These are phyloP conservation scores for Fusarium armeniacum DNA, from an alignment of 2,329 filamentous ascomycete genomes.

Conservation along the genomic window DNA sequence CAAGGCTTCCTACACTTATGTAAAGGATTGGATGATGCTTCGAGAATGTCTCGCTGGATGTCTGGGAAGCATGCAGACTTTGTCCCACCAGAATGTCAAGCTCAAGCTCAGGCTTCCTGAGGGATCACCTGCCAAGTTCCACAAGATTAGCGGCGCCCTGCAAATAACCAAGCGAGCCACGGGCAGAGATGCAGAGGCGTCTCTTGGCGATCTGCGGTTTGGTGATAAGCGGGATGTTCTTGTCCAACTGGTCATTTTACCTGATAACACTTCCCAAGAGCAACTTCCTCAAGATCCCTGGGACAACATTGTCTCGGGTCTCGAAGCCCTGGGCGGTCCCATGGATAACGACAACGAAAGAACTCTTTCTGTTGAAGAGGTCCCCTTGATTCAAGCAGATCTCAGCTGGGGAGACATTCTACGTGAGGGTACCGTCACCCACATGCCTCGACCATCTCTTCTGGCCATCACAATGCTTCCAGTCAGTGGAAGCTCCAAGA, in stretches of 20 bases:
- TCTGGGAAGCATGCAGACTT: constrained; percentile 89
- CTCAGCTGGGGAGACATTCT: constrained; percentile 94
- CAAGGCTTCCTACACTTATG: constrained; percentile 97
- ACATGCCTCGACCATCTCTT: constrained; percentile 89
- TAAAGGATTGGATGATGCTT: constrained; percentile 99
- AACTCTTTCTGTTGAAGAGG: constrained; percentile 88
- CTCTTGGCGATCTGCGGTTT: constrained; percentile 91
- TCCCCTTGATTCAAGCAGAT: constrained; percentile 95
- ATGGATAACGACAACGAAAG: constrained; percentile 89
- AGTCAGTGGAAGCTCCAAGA: constrained; percentile 72
- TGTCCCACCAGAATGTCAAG: constrained; percentile 98
- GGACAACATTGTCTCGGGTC: constrained; percentile 95
- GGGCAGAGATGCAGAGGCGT: constrained; percentile 92
- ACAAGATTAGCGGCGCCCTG: constrained; percentile 96
- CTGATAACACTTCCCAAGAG: constrained; percentile 86
- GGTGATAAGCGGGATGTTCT: constrained; percentile 95
- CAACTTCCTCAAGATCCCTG: constrained; percentile 92
- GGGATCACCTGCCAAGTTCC: constrained; percentile 96
- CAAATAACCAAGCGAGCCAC: constrained; percentile 97
- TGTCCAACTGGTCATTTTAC: constrained; percentile 91
- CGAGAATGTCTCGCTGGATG: constrained; percentile 96
- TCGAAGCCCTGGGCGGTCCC: constrained; percentile 92
- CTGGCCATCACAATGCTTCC: constrained; percentile 97
- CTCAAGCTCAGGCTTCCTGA: constrained; percentile 94
- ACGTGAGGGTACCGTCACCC: constrained; percentile 85